Evolutionary conservation across 228 moss, liverwort and hornwort genomes (phyloP), one percentile per base, ranked within the genome.

Genomic region (Sphagnum magellanicum): DNA sequence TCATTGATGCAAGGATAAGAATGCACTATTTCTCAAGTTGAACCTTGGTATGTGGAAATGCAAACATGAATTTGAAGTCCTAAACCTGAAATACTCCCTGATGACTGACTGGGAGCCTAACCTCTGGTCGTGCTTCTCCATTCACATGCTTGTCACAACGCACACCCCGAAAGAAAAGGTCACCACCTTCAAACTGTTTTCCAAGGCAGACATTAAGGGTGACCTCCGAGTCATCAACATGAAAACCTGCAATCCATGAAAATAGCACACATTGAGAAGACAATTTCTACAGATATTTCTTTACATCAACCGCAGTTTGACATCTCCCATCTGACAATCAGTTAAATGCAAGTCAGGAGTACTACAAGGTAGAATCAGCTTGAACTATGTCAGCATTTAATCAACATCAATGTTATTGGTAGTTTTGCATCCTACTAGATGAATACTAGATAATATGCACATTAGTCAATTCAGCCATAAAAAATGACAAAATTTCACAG

Each of bases 181-280:
- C 98, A 62, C 98, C 94, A 10, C 98, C 98, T 66, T 98, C 98
- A 68, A 98, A 98, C 80, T 93, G 88, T 79, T 94, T 98, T 63
- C 98, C 98, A 79, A 98, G 85, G 81, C 98, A 98, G n/a, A 98
- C 98, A 74, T 98, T 98, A 68, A 98, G 85, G n/a, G 98, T 98
- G 52, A 98, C 92, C 76, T 98, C 98, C 5, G 98, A 98, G 79
- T 98, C 98, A 80, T 98, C 98, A 59, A 98, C 98, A 73, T 98
- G 98, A 73, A 98, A 98, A 32, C 97, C 97, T 98, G 87, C 76
- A 64, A 70, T 69, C 67, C 63, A 70, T 66, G 81, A 74, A 62
- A 32, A 32, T 32, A 32, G 32, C 32, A 59, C 59, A 59, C 59
- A 59, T 11, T 59, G 15, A 59, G 11, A 59, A 59, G 11, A 59